Evolutionary conservation across 352 stramenopile species (phyloP).

Genomic region (Phytopythium mirpurense): DNA sequence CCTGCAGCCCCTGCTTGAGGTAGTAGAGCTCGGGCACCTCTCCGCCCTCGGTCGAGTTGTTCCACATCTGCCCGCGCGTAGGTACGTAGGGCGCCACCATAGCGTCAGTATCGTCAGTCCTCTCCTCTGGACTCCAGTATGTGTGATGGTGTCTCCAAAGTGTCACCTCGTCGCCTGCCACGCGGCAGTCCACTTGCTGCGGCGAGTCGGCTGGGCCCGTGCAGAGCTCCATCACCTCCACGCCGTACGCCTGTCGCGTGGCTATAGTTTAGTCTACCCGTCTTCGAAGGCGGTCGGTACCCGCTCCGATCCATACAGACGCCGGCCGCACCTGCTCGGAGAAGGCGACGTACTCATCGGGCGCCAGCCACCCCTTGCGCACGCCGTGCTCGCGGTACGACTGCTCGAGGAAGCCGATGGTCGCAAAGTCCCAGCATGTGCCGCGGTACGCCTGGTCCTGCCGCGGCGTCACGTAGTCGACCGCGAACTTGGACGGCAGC

Average conservation of each 20-base stretch:
- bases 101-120: not conserved
- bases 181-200: constrained; percentile 65
- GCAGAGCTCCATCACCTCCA: constrained; percentile 67
- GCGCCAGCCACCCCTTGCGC: constrained; percentile 55
- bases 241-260: constrained; percentile 73
- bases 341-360: constrained; percentile 72
- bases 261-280: too few relatives aligned
- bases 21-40: constrained; percentile 77
- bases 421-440: constrained; percentile 83
- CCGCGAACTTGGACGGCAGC: constrained; percentile 74
- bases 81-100: too few relatives aligned
- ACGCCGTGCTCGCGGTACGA: constrained; percentile 71
- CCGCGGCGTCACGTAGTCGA: constrained; percentile 71
- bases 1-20: constrained; percentile 63
- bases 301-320: too few relatives aligned
- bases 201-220: constrained; percentile 49
- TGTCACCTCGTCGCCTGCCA: constrained; percentile 50
- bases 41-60: constrained; percentile 74
- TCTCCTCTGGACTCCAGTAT: constrained; percentile 2
- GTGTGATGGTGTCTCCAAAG: too few relatives aligned
- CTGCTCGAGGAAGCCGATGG: constrained; percentile 71
- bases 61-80: constrained; percentile 55
- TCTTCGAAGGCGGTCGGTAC: too few relatives aligned
- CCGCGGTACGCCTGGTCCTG: constrained; percentile 71
- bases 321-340: constrained; percentile 62